These are phyloP conservation scores for Sphagnum contortum DNA, from an alignment of 225 moss, liverwort and hornwort genomes.

Conservation along the genomic window DNA sequence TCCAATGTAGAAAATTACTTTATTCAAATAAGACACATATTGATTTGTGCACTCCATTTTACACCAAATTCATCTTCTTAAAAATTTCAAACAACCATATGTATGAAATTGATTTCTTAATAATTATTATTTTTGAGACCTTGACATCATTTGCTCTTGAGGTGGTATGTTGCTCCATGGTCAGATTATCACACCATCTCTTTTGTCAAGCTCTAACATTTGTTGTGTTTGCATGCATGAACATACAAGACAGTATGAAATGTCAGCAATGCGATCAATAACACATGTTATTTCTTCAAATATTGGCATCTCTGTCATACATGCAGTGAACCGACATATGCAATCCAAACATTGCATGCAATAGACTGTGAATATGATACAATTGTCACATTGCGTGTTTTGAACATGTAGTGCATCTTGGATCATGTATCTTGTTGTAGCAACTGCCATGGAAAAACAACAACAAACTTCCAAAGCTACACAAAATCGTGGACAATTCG, in stretches of 20 bases:
- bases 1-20: too few species aligned
- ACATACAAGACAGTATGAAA: conserved; percentile 63
- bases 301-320: conserved; percentile 13
- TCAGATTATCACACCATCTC: conserved; percentile 12
- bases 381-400: conserved; percentile 61
- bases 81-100: too few species aligned
- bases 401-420: conserved; percentile 56
- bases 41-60: too few species aligned
- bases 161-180: too few species aligned
- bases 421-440: conserved; percentile 39
- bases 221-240: conserved; percentile 72
- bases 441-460: conserved; percentile 49
- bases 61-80: too few species aligned
- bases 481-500: conserved; percentile 42
- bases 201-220: conserved; percentile 54
- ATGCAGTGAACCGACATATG: conserved; percentile 40
- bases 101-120: too few species aligned
- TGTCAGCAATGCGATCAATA: conserved; percentile 48
- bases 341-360: conserved; percentile 46
- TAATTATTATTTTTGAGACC: too few species aligned
- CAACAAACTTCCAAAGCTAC: conserved; percentile 36
- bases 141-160: too few species aligned
- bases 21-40: too few species aligned
- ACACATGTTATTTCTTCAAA: conserved; percentile 17
- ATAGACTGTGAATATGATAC: conserved; percentile 59